Base-by-base conservation (phyloP, 441 rosid species). In the Dalechampia spathulata region DNA sequence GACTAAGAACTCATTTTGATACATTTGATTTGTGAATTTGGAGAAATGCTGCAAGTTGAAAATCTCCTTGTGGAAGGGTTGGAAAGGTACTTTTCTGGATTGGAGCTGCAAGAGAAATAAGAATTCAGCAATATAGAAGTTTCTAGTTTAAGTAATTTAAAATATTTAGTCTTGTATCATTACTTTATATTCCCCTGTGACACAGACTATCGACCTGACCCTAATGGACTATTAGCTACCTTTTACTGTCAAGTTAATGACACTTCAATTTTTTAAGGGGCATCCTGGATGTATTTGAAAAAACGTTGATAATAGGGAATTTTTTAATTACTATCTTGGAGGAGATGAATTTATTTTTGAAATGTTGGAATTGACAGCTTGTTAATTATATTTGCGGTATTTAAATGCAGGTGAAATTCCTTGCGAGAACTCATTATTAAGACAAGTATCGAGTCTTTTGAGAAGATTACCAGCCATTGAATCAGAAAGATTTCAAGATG, bases 391-490 rank as follows among this genome's bases (percentile, higher is more conserved):
- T 68, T 51, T 45, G 27, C n/a, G 10, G 7, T 68, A 47, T 55
- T 16, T 58, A 39, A 34, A 38, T 68, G 32, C 80, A 92, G 98
- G 96, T 67, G 98, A 88, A 61, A 84, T 88, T 64, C 91, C 95
- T 58, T 77, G 78, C 43, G 98, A 92, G 52, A 89, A 84, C 76
- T 86, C 98, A 7, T 75, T 92, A 60, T 68, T 92, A 42, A 78
- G 96, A 72, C 91, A 88, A 74, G 97, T 86, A 47, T 85, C 97
- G 52, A 92, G 98, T 67, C 89, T 92, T 40, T 72, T 88, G 34
- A 78, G 98, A 69, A 84, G 98, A 70, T 76, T 92, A 75, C 98
- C 98, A 59, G 89, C 95, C 67, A 84, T 86, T 65, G 96, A 88
- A 78, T 92, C 98, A 43, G 93, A 80, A 70, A 88, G 75, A 56